Conservation (phyloP, 23 red algal species). For the Porphyridium purpureum region DNA sequence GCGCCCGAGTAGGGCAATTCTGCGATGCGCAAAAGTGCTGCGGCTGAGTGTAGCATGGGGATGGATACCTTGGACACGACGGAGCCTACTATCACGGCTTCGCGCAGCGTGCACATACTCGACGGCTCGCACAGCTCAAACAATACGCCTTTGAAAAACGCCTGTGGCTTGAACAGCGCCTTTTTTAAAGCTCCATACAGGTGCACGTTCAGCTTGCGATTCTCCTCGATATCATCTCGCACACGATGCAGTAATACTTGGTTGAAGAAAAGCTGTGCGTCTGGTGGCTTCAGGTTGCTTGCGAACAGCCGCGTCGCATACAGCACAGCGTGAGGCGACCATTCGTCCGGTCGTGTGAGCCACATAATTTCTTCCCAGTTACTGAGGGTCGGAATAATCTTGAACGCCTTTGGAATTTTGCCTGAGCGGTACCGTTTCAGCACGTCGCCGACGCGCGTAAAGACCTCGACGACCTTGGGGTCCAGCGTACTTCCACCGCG, state of each 20-base stretch:
- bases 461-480: slow-evolving; percentile 30
- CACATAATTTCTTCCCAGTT: slow-evolving; percentile 83
- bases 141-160: slow-evolving; percentile 91
- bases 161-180: slow-evolving; percentile 83
- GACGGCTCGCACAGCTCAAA: slow-evolving; percentile 55
- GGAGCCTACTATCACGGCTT: slow-evolving; percentile 78
- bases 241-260: slow-evolving; percentile 57
- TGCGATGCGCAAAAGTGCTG: slow-evolving; percentile 60
- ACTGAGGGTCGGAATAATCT: slow-evolving; percentile 48
- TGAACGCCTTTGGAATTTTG: slow-evolving; percentile 94
- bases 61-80: slow-evolving; percentile 56
- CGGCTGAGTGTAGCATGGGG: slow-evolving; percentile 89
- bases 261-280: slow-evolving; percentile 51
- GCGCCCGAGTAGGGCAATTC: slow-evolving; percentile 43
- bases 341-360: slow-evolving; percentile 75
- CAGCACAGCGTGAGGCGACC: slow-evolving; percentile 72
- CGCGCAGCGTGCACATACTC: slow-evolving; percentile 42
- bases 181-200: slow-evolving; percentile 81
- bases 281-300: slow-evolving; percentile 43
- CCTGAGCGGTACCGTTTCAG: slow-evolving; percentile 66
- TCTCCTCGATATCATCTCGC: slow-evolving; percentile 57
- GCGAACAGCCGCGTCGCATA: slow-evolving; percentile 59
- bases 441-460: slow-evolving; percentile 67
- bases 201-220: slow-evolving; percentile 85
- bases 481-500: slow-evolving; percentile 22